Evolutionary conservation across 2,329 filamentous ascomycete genomes (phyloP).

Genomic region (Alternaria sp.): DNA sequence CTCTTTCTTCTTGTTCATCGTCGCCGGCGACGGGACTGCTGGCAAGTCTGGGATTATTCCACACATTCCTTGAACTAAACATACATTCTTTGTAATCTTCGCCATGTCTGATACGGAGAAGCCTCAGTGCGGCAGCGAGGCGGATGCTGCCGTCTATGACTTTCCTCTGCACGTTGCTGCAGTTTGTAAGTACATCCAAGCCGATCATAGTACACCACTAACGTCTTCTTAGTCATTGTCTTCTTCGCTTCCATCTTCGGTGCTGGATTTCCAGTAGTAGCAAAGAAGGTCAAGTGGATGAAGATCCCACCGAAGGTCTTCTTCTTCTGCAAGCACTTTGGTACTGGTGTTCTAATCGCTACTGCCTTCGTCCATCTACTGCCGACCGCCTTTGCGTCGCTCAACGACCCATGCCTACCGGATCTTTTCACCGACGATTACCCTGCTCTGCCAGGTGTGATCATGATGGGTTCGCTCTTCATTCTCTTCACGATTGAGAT

Average conservation of each 20-base stretch:
- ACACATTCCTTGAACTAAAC: slow-evolving; percentile 17
- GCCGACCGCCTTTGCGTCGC: slow-evolving; percentile 63
- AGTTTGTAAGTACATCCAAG: slow-evolving; percentile 41
- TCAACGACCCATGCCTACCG: slow-evolving; percentile 60
- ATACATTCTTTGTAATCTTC: slow-evolving; percentile 19
- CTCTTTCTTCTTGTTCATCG: slow-evolving; percentile 28
- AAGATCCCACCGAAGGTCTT: slow-evolving; percentile 64
- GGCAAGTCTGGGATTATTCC: slow-evolving; percentile 29
- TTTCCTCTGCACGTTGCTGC: slow-evolving; percentile 48
- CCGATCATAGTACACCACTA: slow-evolving; percentile 7
- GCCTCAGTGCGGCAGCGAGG: slow-evolving; percentile 42
- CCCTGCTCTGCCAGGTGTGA: slow-evolving; percentile 67
- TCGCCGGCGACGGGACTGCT: slow-evolving; percentile 46
- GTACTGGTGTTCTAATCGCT: slow-evolving; percentile 84
- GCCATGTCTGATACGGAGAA: slow-evolving; percentile 40
- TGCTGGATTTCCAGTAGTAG: slow-evolving; percentile 48
- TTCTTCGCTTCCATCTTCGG: slow-evolving; percentile 46
- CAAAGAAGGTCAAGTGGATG: slow-evolving; percentile 62
- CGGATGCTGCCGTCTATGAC: slow-evolving; percentile 39
- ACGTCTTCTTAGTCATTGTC: slow-evolving; percentile 42
- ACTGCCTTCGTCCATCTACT: slow-evolving; percentile 82
- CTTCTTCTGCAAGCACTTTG: slow-evolving; percentile 66
- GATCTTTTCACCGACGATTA: slow-evolving; percentile 66
- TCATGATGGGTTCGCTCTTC: slow-evolving; percentile 70
- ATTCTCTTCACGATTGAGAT: slow-evolving; percentile 67